Evolutionary conservation across 805 yeast genomes (phyloP).

Genomic region (Metschnikowia lunata): DNA sequence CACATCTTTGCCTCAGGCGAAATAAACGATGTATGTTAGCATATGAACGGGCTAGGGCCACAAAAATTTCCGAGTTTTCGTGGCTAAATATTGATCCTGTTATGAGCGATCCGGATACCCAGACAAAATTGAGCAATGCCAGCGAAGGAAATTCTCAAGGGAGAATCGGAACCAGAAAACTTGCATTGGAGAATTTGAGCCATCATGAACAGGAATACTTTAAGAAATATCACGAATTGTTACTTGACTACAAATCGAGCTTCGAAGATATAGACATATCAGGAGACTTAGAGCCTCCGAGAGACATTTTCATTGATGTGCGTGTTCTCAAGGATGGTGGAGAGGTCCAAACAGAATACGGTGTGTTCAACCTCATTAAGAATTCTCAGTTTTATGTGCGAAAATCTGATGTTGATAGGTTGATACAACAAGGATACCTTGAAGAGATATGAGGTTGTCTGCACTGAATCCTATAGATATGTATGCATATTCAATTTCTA

Average conservation of each 20-base stretch:
- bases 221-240: slow-evolving; percentile 62
- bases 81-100: slow-evolving; percentile 68
- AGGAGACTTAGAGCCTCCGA: slow-evolving; percentile 88
- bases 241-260: slow-evolving; percentile 72
- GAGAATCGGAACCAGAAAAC: slow-evolving; percentile 6
- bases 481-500: neutral
- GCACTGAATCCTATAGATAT: neutral
- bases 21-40: slow-evolving; percentile 89
- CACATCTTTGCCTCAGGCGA: slow-evolving; percentile 73
- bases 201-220: slow-evolving; percentile 79
- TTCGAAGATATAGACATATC: slow-evolving; percentile 81
- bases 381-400: slow-evolving; percentile 93
- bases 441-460: slow-evolving; percentile 51
- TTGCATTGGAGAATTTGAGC: slow-evolving; percentile 50
- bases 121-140: slow-evolving; percentile 1
- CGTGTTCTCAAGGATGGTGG: slow-evolving; percentile 93
- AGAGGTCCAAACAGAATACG: slow-evolving; percentile 95
- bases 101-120: slow-evolving; percentile 6
- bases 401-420: slow-evolving; percentile 87
- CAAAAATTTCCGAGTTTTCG: slow-evolving; percentile 56
- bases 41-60: slow-evolving; percentile 69
- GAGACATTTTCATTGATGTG: slow-evolving; percentile 88
- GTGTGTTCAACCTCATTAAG: slow-evolving; percentile 87
- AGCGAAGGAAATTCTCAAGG: neutral
- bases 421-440: slow-evolving; percentile 90